Evolutionary conservation across 148 eudicot genomes (phyloP).

Genomic region (Chenopodium berlandieri): DNA sequence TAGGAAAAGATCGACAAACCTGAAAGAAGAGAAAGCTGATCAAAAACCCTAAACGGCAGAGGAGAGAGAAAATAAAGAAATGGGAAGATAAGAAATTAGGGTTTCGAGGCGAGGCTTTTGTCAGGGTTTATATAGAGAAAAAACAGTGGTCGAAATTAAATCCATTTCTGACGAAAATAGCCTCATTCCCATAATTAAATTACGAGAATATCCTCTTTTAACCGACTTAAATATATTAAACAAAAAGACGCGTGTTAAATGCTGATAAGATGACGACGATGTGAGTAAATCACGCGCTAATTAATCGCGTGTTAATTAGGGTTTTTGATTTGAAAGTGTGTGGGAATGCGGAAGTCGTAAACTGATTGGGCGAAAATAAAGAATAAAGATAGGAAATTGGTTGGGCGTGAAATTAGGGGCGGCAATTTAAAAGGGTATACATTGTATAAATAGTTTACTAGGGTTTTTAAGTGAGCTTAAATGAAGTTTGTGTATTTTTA

Average conservation of each 20-base stretch:
- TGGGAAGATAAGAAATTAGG: neutral
- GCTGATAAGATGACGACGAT: no score
- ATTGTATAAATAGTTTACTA: no score
- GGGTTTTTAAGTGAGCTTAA: no score
- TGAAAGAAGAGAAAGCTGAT: neutral
- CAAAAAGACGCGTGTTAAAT: no score
- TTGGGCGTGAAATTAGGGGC: neutral
- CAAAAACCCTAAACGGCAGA: conserved; percentile 5
- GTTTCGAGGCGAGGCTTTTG: neutral
- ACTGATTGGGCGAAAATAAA: neutral
- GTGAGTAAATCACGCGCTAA: neutral
- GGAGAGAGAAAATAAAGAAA: neutral
- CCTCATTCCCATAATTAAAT: no score
- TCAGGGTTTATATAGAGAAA: neutral
- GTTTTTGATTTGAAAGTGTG: neutral
- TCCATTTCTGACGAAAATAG: no score
- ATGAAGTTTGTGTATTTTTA: no score
- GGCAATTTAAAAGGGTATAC: neutral
- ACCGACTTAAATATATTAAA: no score
- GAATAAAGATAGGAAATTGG: neutral
- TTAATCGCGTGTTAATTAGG: neutral
- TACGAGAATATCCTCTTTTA: no score
- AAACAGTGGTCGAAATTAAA: no score
- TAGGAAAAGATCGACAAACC: neutral
- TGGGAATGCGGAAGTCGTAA: neutral